Evolutionary conservation across 1,284 basidiomycete species (phyloP).

Genomic region (Rhodotorula sp.): DNA sequence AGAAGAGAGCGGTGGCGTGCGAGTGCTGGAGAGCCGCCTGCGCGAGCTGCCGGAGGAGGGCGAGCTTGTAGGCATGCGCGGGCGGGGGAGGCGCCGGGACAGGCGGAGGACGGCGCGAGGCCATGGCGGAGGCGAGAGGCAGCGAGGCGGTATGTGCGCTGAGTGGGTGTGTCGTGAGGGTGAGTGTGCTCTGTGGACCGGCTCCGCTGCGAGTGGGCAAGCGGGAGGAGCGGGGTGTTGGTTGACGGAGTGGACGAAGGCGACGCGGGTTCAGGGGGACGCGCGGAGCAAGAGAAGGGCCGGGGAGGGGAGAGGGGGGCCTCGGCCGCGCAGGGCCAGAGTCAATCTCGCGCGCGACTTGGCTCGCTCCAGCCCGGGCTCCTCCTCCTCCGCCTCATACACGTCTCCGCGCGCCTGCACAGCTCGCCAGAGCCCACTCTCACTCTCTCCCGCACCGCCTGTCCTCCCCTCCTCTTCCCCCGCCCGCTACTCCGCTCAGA

Average conservation of each 20-base stretch:
- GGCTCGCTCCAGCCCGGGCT: too few species aligned
- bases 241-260: too few species aligned
- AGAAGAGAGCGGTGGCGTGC: slow-evolving; percentile 45
- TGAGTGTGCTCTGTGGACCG: not conserved
- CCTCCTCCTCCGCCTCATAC: not conserved
- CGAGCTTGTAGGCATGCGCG: not conserved
- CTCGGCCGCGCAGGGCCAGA: not conserved
- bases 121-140: not conserved
- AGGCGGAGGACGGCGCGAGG: not conserved
- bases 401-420: not conserved
- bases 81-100: not conserved
- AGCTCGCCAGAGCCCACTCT: not conserved
- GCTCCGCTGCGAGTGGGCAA: too few species aligned
- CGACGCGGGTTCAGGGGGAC: not conserved
- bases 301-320: too few species aligned
- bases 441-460: not conserved
- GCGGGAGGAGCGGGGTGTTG: too few species aligned
- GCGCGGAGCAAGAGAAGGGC: not conserved
- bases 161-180: too few species aligned
- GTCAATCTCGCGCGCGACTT: not conserved
- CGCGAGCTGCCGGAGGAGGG: slow-evolving; percentile 23
- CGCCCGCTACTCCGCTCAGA: not conserved
- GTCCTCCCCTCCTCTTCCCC: not conserved
- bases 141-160: not conserved
- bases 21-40: slow-evolving; percentile 25